Conservation (phyloP, 1,139 yeast species). For the Yarrowia galli region DNA sequence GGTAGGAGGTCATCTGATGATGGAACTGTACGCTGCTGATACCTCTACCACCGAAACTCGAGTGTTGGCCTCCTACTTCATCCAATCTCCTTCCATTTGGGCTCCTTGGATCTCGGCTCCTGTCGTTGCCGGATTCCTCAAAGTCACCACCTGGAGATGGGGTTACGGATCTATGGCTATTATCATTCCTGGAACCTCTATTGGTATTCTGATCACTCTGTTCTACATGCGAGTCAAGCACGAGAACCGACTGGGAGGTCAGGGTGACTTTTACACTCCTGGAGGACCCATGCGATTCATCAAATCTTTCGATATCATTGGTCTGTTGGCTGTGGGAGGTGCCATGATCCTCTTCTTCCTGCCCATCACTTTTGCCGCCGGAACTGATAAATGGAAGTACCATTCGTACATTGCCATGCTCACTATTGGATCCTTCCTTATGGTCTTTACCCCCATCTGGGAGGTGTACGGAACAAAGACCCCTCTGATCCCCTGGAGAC, state of each 20-base stretch:
- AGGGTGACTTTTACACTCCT: constrained; percentile 21
- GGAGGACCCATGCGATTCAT: constrained; percentile 31
- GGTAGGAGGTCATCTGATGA: constrained; percentile 30
- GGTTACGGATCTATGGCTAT: constrained; percentile 34
- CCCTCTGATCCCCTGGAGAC: constrained; percentile 28
- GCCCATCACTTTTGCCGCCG: constrained; percentile 31
- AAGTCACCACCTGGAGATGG: constrained; percentile 34
- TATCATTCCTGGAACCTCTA: constrained; percentile 21
- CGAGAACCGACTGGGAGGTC: constrained; percentile 17
- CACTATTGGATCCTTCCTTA: constrained; percentile 19
- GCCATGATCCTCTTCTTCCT: constrained; percentile 33
- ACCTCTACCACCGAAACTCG: constrained; percentile 28
- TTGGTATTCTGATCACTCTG: constrained; percentile 8
- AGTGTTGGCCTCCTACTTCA: constrained; percentile 33
- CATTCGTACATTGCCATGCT: constrained; percentile 30
- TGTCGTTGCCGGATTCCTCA: constrained; percentile 27
- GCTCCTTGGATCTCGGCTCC: constrained; percentile 35
- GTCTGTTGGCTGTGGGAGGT: constrained; percentile 21
- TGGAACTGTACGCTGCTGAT: constrained; percentile 27
- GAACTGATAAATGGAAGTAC: constrained; percentile 36
- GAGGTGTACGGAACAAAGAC: constrained; percentile 28
- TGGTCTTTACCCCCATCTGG: constrained; percentile 34
- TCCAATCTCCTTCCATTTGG: constrained; percentile 27
- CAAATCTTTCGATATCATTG: constrained; percentile 9
- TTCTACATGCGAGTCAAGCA: constrained; percentile 27